Percentiles rank a stretch among this genome's conserved stretches.
phyloP scores from a whole-genome alignment of 257 asterid species.

The Linderniella brevidens region DNA sequence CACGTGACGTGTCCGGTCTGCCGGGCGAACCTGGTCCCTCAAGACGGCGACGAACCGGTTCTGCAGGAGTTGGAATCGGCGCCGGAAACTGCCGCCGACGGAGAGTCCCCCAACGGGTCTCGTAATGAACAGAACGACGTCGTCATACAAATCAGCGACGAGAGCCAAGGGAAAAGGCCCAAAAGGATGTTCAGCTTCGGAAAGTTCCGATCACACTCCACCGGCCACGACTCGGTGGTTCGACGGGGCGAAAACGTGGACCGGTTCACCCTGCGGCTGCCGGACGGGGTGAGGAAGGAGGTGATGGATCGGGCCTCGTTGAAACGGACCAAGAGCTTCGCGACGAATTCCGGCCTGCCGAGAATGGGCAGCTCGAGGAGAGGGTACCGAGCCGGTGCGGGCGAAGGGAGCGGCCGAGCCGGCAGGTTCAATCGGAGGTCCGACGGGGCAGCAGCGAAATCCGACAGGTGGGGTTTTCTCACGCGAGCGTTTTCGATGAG shows the following conservation, averaged over 20 bases:
- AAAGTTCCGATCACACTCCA: constrained; percentile 73
- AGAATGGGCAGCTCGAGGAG: constrained; percentile 30
- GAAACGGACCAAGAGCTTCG: constrained; percentile 36
- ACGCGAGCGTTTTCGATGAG: constrained; percentile 36
- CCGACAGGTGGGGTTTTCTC: constrained; percentile 58
- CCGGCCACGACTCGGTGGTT: constrained; percentile 64
- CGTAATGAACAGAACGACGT: constrained; percentile 14
- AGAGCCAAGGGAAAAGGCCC: constrained; percentile 4
- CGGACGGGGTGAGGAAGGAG: constrained; percentile 47
- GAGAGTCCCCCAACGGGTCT: neutral
- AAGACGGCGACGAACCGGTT: constrained; percentile 19
- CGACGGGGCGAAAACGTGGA: constrained; percentile 56
- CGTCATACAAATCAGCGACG: constrained; percentile 23
- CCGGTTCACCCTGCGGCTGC: constrained; percentile 57
- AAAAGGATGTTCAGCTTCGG: constrained; percentile 20
- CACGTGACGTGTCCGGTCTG: constrained; percentile 96
- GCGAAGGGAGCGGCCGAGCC: constrained; percentile 38
- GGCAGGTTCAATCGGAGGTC: constrained; percentile 19
- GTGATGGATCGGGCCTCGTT: constrained; percentile 49
- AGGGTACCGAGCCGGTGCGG: constrained; percentile 27
- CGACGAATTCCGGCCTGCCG: constrained; percentile 11
- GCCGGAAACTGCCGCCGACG: neutral
- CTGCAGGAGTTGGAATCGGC: neutral
- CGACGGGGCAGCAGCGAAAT: constrained; percentile 23
- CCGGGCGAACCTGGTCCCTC: constrained; percentile 40